phyloP scores from a whole-genome alignment of 83 land plant genomes.

The Isoetes engelmannii region DNA sequence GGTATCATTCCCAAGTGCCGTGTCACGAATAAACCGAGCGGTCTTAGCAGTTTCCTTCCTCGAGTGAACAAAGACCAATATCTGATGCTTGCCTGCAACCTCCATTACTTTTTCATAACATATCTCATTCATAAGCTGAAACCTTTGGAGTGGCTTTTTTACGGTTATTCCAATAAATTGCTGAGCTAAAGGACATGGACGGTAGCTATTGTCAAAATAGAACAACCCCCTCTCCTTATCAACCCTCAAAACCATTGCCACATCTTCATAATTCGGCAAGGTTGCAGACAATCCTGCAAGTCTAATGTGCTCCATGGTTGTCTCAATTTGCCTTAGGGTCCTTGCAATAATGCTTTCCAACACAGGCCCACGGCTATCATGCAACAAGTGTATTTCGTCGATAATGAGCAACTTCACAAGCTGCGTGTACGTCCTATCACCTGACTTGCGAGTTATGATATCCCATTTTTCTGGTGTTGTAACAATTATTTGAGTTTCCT shows the following conservation, averaged over 20 bases:
- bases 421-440: conserved; percentile 86
- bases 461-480: conserved; percentile 97
- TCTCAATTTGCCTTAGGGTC: conserved; percentile 74
- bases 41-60: conserved; percentile 86
- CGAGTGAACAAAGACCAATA: conserved; percentile 85
- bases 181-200: conserved; percentile 85
- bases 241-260: conserved; percentile 63
- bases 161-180: conserved; percentile 79
- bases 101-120: conserved; percentile 82
- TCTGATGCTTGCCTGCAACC: conserved; percentile 79
- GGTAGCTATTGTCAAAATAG: conserved; percentile 78
- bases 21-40: conserved; percentile 67
- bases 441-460: conserved; percentile 80
- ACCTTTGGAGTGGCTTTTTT: conserved; percentile 75
- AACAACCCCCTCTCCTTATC: conserved; percentile 54
- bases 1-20: conserved; percentile 75
- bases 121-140: conserved; percentile 84
- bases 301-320: conserved; percentile 63
- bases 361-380: conserved; percentile 86
- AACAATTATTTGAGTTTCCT: conserved; percentile 83
- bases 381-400: conserved; percentile 85
- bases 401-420: conserved; percentile 72
- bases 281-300: conserved; percentile 82
- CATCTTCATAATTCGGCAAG: conserved; percentile 86
- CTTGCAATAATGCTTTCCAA: conserved; percentile 84